These are phyloP conservation scores for Ceratocystis smalleyi DNA, from an alignment of 2,329 filamentous ascomycete species.

Conservation along the genomic window DNA sequence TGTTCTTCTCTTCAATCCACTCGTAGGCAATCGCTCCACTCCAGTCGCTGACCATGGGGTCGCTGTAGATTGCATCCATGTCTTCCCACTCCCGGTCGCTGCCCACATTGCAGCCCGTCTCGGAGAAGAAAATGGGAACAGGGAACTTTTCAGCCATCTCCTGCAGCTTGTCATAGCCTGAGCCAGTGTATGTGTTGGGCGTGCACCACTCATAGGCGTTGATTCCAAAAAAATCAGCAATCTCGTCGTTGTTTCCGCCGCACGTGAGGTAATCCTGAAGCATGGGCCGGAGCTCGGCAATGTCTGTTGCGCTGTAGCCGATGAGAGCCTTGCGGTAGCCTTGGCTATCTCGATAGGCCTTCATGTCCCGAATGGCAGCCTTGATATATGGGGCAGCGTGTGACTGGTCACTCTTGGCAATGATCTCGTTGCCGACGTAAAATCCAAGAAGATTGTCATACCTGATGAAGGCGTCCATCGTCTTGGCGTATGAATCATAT, in stretches of 20 bases:
- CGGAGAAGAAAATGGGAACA: constrained; percentile 80
- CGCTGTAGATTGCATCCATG: constrained; percentile 60
- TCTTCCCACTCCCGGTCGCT: constrained; percentile 51
- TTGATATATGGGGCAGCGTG: constrained; percentile 67
- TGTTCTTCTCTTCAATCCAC: constrained; percentile 72
- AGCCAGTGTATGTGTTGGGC: constrained; percentile 37
- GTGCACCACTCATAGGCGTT: constrained; percentile 79
- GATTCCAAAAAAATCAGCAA: constrained; percentile 68
- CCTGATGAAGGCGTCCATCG: constrained; percentile 61
- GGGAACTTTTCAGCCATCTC: constrained; percentile 52
- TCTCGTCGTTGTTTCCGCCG: constrained; percentile 50
- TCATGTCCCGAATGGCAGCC: constrained; percentile 65
- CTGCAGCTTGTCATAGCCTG: constrained; percentile 58
- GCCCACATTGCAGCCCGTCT: constrained; percentile 62
- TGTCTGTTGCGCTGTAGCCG: constrained; percentile 78
- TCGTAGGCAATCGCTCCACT: constrained; percentile 78
- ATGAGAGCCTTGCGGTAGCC: constrained; percentile 68
- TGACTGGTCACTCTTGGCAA: constrained; percentile 45
- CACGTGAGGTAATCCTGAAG: constrained; percentile 63
- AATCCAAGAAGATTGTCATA: constrained; percentile 73
- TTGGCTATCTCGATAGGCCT: constrained; percentile 61
- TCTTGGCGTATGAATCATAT: constrained; percentile 48
- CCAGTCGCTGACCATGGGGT: constrained; percentile 52
- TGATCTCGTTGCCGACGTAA: constrained; percentile 79
- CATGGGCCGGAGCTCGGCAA: constrained; percentile 49